These are phyloP conservation scores for Evernia prunastri DNA, from an alignment of 495 filamentous ascomycete genomes.

Conservation along the genomic window DNA sequence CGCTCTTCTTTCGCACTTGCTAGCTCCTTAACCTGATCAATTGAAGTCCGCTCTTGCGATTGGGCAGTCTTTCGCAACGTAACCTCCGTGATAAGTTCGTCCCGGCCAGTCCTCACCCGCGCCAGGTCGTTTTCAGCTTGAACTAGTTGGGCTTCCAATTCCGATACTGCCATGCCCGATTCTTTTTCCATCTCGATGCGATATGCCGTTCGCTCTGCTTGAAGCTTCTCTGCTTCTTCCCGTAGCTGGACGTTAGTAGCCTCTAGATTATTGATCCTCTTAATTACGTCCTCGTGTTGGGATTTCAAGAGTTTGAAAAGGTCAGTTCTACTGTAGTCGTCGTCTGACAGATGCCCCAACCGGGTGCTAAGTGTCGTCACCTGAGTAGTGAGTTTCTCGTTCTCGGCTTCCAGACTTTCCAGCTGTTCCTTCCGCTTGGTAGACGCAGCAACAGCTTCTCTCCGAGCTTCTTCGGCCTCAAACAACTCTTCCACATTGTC, in stretches of 20 bases:
- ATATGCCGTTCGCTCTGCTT: constrained; percentile 77
- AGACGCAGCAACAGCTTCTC: constrained; percentile 64
- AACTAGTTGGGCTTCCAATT: constrained; percentile 73
- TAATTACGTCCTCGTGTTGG: constrained; percentile 87
- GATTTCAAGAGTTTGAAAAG: constrained; percentile 85
- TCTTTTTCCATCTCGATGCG: constrained; percentile 74
- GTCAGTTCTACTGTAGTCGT: constrained; percentile 88
- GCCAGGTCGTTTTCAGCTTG: constrained; percentile 78
- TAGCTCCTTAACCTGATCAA: constrained; percentile 69
- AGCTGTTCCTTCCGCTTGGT: constrained; percentile 84
- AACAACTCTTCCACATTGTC: constrained; percentile 43
- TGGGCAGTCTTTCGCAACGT: constrained; percentile 71
- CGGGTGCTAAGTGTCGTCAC: constrained; percentile 64
- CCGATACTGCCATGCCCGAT: constrained; percentile 56
- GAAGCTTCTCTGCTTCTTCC: constrained; percentile 76
- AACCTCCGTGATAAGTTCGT: constrained; percentile 76
- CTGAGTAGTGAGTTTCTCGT: constrained; percentile 69
- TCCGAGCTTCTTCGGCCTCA: constrained; percentile 61
- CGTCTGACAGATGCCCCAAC: constrained; percentile 61
- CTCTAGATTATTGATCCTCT: constrained; percentile 84
- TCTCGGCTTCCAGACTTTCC: constrained; percentile 68
- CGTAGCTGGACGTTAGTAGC: constrained; percentile 78
- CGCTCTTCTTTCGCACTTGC: constrained; percentile 65
- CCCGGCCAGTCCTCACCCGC: constrained; percentile 71
- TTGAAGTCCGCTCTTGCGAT: constrained; percentile 63